These are phyloP conservation scores for Quercus engelmannii DNA, from an alignment of 306 rosid genomes.

Conservation along the genomic window DNA sequence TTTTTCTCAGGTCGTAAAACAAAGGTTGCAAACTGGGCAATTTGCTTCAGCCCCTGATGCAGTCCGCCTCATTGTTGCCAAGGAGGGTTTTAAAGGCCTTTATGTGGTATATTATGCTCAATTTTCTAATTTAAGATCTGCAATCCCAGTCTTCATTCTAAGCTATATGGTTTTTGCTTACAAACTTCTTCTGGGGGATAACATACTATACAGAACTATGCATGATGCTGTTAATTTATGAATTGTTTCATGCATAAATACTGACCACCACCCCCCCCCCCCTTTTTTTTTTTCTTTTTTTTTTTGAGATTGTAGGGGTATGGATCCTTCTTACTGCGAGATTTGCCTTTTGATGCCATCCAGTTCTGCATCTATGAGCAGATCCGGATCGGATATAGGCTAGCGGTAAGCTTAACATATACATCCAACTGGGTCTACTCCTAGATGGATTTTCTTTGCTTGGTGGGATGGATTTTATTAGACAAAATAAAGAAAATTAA, in stretches of 20 bases:
- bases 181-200: no score
- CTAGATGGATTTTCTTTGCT: conserved; percentile 2
- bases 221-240: neutral
- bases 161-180: no score
- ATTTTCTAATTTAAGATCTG: conserved; percentile 9
- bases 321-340: conserved; percentile 77
- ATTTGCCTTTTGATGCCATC: conserved; percentile 80
- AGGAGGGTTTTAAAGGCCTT: conserved; percentile 62
- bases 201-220: conserved; percentile 1
- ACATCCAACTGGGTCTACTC: conserved; percentile 6
- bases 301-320: conserved; percentile 53
- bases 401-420: conserved; percentile 51
- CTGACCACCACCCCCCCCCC: neutral
- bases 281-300: neutral
- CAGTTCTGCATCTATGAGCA: conserved; percentile 83
- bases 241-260: neutral
- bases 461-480: no score
- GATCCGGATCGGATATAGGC: conserved; percentile 66
- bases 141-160: neutral
- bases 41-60: conserved; percentile 38
- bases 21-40: conserved; percentile 44
- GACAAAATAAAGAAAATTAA: no score
- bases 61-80: conserved; percentile 29
- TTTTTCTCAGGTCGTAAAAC: conserved; percentile 54
- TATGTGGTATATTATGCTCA: conserved; percentile 46